Base-by-base conservation (phyloP, 1,139 yeast genomes). In the Geotrichum europaeum region DNA sequence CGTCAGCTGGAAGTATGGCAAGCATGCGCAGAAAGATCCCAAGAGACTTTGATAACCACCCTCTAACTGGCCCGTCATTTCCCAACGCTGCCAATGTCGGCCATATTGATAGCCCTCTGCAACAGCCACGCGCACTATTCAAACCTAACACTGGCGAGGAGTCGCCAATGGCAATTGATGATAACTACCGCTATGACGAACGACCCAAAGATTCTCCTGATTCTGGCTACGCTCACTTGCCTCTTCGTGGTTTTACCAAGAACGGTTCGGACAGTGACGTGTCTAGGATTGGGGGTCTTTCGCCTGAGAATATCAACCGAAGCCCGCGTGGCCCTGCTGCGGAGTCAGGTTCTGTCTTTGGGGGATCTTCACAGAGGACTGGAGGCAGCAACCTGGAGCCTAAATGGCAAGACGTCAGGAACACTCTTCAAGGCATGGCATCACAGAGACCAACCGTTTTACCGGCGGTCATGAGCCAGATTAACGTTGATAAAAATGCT, bases 361-460 rank as follows among this genome's bases (percentile, higher is more conserved):
- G 18, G 10, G 45, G 20, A 15, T 40, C 20, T 40, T 40, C 45
- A 6, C 45, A 40, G 10, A 40, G 10, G 7, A 40, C 45, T n/a
- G 45, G 45, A 4, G 22, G 45, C 20, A 40, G 45, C 18, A 40
- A n/a, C 20, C 22, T 40, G n/a, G 45, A 40, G 18, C 45, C 45
- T 40, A 40, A 64, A 45, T 68, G 71, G 71, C 56, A 56, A 12
- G 68, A 67, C 50, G 69, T 68, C 45, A 61, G 62, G 62, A 60
- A 60, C 34, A 67, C 65, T 51, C 60, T 68, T 53, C 59, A 63
- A 25, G 62, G 58, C 18, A 40, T 40, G 45, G 45, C 45, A 12
- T 15, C 45, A n/a, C 18, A 40, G 52, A 56, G 18, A 50, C 49
- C 45, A 55, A 53, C 50, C 57, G 62, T 15, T 66, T 65, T 12